Percentiles rank a stretch among this genome's conserved stretches.
Conservation (phyloP, 805 yeast genomes). For the Metschnikowia similis region DNA sequence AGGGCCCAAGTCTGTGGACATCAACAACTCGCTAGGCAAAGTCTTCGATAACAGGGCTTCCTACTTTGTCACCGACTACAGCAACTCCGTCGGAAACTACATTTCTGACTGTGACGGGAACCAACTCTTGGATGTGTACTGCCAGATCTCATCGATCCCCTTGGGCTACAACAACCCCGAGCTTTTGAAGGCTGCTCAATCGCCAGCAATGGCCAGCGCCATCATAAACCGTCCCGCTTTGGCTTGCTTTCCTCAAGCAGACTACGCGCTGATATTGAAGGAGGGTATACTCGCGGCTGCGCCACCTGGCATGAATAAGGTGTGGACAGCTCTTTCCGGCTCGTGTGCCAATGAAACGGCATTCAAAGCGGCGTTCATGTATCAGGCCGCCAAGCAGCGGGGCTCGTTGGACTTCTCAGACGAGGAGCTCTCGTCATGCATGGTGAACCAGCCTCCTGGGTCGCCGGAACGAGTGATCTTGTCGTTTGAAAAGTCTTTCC, state of each 20-base stretch:
- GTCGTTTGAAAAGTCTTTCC: slow-evolving; percentile 54
- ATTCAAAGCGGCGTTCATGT: slow-evolving; percentile 67
- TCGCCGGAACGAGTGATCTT: slow-evolving; percentile 49
- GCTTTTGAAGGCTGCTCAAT: slow-evolving; percentile 32
- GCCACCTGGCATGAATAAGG: slow-evolving; percentile 55
- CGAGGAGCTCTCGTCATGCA: slow-evolving; percentile 45
- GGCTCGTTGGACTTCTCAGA: slow-evolving; percentile 41
- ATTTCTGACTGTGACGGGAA: slow-evolving; percentile 42
- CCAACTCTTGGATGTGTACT: slow-evolving; percentile 36
- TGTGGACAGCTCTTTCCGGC: slow-evolving; percentile 66
- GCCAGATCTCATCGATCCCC: slow-evolving; percentile 42
- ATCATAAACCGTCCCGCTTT: slow-evolving; percentile 42
- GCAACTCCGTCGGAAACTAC: slow-evolving; percentile 37
- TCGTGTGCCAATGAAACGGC: slow-evolving; percentile 71
- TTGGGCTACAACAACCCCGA: slow-evolving; percentile 43
- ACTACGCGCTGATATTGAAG: slow-evolving; percentile 45
- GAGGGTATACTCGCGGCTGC: slow-evolving; percentile 58
- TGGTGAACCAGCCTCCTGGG: slow-evolving; percentile 51
- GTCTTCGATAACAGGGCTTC: slow-evolving; percentile 42
- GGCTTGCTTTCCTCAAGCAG: slow-evolving; percentile 60
- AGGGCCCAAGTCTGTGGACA: slow-evolving; percentile 31
- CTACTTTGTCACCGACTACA: slow-evolving; percentile 39
- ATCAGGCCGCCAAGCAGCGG: slow-evolving; percentile 53
- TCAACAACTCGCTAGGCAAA: slow-evolving; percentile 32
- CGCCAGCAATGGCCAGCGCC: slow-evolving; percentile 40